These are phyloP conservation scores for Scutellaria galericulata DNA, from an alignment of 257 asterid genomes.

Conservation along the genomic window DNA sequence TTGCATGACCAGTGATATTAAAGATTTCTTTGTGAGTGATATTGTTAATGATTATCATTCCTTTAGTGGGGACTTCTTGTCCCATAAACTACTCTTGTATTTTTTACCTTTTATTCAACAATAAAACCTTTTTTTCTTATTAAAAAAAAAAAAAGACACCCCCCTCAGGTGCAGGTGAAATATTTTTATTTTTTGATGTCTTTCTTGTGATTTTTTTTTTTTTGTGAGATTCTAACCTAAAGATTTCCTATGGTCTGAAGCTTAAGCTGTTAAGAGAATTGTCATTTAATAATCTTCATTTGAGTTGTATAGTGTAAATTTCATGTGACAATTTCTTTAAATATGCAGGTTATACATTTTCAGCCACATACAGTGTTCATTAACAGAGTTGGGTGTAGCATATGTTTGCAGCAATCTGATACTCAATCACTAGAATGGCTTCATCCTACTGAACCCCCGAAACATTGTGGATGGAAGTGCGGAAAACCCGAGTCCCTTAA, in stretches of 20 bases:
- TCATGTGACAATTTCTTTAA: slow-evolving; percentile 29
- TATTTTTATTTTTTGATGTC: not conserved
- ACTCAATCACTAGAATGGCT: slow-evolving; percentile 77
- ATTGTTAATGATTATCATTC: too few relatives aligned
- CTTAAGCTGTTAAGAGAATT: not conserved
- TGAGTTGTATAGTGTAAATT: not conserved
- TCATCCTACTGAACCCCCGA: slow-evolving; percentile 82
- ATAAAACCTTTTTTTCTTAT: too few relatives aligned
- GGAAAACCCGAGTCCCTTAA: slow-evolving; percentile 75
- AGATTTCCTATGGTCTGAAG: slow-evolving; percentile 1
- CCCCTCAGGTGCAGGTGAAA: too few relatives aligned
- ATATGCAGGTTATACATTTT: slow-evolving; percentile 86
- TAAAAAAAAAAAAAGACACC: too few relatives aligned
- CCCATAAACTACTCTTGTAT: too few relatives aligned
- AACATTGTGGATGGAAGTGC: slow-evolving; percentile 80
- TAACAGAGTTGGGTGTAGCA: slow-evolving; percentile 79
- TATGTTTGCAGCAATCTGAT: slow-evolving; percentile 80
- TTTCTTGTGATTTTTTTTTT: not conserved
- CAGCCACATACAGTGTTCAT: slow-evolving; percentile 88
- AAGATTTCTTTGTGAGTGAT: too few relatives aligned
- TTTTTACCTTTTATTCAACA: too few relatives aligned
- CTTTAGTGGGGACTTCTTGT: too few relatives aligned
- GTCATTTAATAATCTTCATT: not conserved
- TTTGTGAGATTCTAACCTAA: not conserved
- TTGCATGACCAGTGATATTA: too few relatives aligned